Evolutionary conservation across 2,329 filamentous ascomycete genomes (phyloP), one percentile per base, ranked within the genome.

Genomic region (Fusarium sp.): DNA sequence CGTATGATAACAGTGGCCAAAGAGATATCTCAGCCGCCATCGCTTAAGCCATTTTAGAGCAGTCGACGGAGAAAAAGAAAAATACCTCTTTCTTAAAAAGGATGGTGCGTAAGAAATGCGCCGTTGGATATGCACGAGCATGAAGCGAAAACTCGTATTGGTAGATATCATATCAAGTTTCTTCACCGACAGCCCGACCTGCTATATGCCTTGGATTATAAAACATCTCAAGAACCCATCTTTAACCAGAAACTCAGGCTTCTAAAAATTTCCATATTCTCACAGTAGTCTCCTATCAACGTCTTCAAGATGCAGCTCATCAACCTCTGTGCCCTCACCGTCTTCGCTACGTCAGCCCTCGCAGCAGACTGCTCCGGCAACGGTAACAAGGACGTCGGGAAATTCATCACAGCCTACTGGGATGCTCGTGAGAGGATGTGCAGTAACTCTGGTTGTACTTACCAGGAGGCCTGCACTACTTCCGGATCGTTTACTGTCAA

Each of bases 401-500:
- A 39, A 4, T 73, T 51, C 24, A 57, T 48, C 7, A 51, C 69
- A 16, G 44, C 66, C 2, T 73, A 66, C 30, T 73, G 69, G 70
- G 54, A 60, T 38, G 58, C 70, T 38, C 65, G 70, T 14, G 26
- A 44, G 14, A 70, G 65, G n/a, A 65, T 72, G 65, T 73, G 70
- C 20, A 38, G 38, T 24, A 72, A 72, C 70, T 48, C 47, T 0
- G 65, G 59, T 0, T 73, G 70, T 14, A 61, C 50, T 4, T 70
- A 58, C 48, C 70, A 73, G 11, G 57, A 72, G 26, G 41, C 48
- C 7, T 73, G 70, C 30, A 70, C 65, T 1, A 62, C 66, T 4
- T n/a, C 24, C 1, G 45, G 16, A 11, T 66, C 69, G 2, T 60
- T 63, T 28, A 38, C 38, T 7, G 38, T 63, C 8, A 26, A 39